A percentile compares a stretch with the other conserved stretches of the same genome.
phyloP scores from a whole-genome alignment of 176 grass and related monocot species.

The Juncus effusus region DNA sequence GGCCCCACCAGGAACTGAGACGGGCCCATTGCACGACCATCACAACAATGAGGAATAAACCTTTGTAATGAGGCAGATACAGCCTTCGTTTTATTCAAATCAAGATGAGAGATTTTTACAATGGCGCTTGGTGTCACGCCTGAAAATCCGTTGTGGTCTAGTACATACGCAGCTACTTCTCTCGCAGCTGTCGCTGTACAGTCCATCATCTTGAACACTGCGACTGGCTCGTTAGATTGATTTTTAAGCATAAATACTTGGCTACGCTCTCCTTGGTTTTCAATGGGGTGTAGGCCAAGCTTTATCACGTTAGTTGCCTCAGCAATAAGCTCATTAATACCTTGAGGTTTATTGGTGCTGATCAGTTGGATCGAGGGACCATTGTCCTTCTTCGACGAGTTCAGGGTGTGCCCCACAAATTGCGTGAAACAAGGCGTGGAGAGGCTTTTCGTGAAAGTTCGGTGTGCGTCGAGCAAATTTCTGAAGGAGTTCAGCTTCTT shows the following conservation, averaged over 20 bases:
- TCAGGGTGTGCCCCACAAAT: too few relatives aligned
- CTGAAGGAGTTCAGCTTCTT: too few relatives aligned
- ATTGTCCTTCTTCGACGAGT: too few relatives aligned
- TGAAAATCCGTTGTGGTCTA: constrained; percentile 74
- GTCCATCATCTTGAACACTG: constrained; percentile 69
- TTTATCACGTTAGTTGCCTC: constrained; percentile 44
- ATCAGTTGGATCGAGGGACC: too few relatives aligned
- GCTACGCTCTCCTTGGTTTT: constrained; percentile 15
- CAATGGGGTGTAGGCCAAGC: constrained; percentile 45
- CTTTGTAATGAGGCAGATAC: constrained; percentile 66
- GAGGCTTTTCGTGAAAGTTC: constrained; percentile 38
- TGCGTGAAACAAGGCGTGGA: constrained; percentile 48
- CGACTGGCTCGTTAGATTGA: constrained; percentile 50
- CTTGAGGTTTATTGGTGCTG: too few relatives aligned
- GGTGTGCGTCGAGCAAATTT: constrained; percentile 2
- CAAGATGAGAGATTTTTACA: constrained; percentile 56
- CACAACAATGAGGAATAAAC: constrained; percentile 72
- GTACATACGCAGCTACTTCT: constrained; percentile 86
- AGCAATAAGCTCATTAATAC: too few relatives aligned
- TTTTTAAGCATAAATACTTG: constrained; percentile 38
- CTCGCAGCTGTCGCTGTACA: constrained; percentile 41
- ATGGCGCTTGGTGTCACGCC: constrained; percentile 68
- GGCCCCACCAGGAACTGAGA: constrained; percentile 67
- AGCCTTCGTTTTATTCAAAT: constrained; percentile 12
- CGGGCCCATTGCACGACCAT: constrained; percentile 78